Conservation (phyloP, 768 basidiomycete genomes). For the Rhodotorula paludigena region DNA sequence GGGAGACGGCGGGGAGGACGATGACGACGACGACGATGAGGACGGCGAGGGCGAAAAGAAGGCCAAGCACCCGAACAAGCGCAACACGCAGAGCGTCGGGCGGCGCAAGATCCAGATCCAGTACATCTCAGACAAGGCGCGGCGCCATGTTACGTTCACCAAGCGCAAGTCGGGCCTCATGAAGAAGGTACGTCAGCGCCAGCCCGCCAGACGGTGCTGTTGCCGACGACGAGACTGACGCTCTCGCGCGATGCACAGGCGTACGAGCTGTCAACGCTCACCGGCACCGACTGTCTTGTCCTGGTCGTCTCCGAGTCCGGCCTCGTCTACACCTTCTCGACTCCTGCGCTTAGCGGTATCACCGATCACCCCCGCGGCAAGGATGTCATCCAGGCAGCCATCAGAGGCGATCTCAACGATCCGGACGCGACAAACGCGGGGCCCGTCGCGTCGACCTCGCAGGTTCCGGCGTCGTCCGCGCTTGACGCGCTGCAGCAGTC, state of each 20-base stretch:
- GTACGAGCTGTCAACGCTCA: constrained; percentile 38
- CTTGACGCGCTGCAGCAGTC: too few species aligned
- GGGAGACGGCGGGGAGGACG: neutral
- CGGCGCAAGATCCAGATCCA: constrained; percentile 31
- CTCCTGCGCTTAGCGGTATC: constrained; percentile 24
- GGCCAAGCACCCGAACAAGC: constrained; percentile 30
- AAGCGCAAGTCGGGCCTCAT: constrained; percentile 40
- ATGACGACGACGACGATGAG: neutral
- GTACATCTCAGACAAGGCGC: constrained; percentile 35
- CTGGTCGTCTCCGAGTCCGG: constrained; percentile 36
- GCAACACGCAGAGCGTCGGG: constrained; percentile 34
- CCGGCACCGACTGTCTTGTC: constrained; percentile 35
- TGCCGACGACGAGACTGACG: too few species aligned
- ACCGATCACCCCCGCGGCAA: constrained; percentile 18
- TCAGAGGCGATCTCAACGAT: constrained; percentile 13
- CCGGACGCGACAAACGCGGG: neutral
- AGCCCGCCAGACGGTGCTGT: neutral
- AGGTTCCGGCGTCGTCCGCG: too few species aligned
- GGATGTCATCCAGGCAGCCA: constrained; percentile 13
- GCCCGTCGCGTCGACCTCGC: too few species aligned
- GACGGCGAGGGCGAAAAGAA: neutral
- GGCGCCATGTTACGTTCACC: constrained; percentile 37
- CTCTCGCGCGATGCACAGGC: too few species aligned
- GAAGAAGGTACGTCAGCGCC: constrained; percentile 32
- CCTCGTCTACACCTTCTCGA: constrained; percentile 35